These are phyloP conservation scores for Salix arbutifolia DNA, from an alignment of 345 rosid genomes.

Conservation along the genomic window DNA sequence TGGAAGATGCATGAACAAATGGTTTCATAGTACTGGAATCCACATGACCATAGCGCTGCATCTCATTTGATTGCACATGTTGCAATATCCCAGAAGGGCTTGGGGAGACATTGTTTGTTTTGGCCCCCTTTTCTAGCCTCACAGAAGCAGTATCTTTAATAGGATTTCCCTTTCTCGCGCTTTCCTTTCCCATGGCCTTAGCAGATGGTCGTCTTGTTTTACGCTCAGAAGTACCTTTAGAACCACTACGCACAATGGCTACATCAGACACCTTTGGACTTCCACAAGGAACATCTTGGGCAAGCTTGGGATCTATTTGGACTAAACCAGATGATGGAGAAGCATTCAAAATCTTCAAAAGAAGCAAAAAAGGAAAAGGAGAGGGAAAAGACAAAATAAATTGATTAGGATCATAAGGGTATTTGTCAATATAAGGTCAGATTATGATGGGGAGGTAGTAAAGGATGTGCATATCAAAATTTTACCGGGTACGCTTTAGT, in stretches of 20 bases:
- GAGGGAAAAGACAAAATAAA: conserved; percentile 2
- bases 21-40: conserved; percentile 44
- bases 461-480: background rate
- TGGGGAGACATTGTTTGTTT: conserved; percentile 34
- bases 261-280: conserved; percentile 37
- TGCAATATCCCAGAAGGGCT: conserved; percentile 43
- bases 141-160: conserved; percentile 39
- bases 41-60: conserved; percentile 45
- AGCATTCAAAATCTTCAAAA: conserved; percentile 50
- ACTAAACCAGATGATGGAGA: conserved; percentile 50
- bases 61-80: conserved; percentile 54
- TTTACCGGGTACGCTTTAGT: conserved; percentile 43
- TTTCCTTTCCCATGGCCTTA: conserved; percentile 57
- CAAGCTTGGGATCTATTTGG: conserved; percentile 40
- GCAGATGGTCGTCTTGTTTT: conserved; percentile 61
- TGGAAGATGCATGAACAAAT: conserved; percentile 43
- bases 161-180: conserved; percentile 50
- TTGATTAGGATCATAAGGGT: background rate
- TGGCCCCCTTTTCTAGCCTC: conserved; percentile 51
- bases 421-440: background rate
- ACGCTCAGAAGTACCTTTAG: conserved; percentile 61
- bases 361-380: conserved; percentile 1
- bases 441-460: background rate
- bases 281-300: conserved; percentile 31
- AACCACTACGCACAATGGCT: conserved; percentile 25